Percentiles rank a stretch among this genome's conserved stretches.
These are phyloP conservation scores for Didymella segeticola DNA, from an alignment of 2,329 filamentous ascomycete genomes.

Conservation along the genomic window DNA sequence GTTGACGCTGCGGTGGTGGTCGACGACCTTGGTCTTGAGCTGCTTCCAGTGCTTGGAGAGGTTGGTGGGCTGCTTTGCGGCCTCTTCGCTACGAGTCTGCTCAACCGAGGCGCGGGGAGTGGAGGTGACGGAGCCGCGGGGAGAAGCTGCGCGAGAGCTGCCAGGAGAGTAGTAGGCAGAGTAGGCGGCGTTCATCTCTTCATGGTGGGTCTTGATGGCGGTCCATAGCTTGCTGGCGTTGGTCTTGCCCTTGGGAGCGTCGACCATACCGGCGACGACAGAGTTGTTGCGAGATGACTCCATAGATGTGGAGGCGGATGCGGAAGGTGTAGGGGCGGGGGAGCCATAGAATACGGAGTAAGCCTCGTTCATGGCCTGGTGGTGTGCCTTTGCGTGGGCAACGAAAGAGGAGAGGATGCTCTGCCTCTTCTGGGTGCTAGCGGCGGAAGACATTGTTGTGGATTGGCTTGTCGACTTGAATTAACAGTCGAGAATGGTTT, in stretches of 20 bases:
- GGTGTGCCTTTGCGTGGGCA: conserved; percentile 40
- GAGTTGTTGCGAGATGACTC: conserved; percentile 28
- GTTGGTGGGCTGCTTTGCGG: conserved; percentile 23
- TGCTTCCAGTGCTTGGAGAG: conserved; percentile 34
- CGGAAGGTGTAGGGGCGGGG: background rate
- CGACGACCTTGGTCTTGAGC: conserved; percentile 37
- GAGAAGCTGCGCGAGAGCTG: conserved; percentile 6
- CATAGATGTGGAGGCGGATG: conserved; percentile 17
- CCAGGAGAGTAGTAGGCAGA: conserved; percentile 34
- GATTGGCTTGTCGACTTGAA: conserved; percentile 4
- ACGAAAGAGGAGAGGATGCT: conserved; percentile 33
- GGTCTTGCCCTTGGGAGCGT: conserved; percentile 20
- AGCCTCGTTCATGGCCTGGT: conserved; percentile 38
- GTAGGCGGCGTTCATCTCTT: conserved; percentile 40
- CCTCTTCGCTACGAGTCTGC: conserved; percentile 18
- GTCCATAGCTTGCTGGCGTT: conserved; percentile 36
- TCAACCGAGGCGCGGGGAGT: conserved; percentile 26
- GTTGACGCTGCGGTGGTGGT: conserved; percentile 41
- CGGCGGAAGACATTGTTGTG: conserved; percentile 19
- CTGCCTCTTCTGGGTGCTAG: conserved; percentile 29
- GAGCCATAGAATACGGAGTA: conserved; percentile 34
- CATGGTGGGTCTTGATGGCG: conserved; percentile 41
- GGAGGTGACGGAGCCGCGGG: conserved; percentile 15
- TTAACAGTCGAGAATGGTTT: background rate
- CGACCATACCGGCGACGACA: conserved; percentile 20